Evolutionary conservation across 441 rosid genomes (phyloP).

Genomic region (Viola pubescens): DNA sequence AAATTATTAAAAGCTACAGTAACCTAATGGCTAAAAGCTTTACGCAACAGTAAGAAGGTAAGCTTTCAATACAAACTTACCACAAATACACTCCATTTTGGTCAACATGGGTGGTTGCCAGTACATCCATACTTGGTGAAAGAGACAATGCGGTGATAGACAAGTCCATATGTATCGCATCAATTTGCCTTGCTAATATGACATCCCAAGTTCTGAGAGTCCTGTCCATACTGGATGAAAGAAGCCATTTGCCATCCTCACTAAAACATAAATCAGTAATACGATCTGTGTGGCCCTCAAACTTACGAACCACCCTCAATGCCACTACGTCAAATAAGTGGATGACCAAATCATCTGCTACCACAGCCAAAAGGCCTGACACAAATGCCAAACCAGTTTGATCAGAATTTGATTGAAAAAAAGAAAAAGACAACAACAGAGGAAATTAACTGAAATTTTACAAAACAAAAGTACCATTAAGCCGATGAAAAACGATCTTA

Average conservation of each 20-base stretch:
- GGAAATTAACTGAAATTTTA: not conserved
- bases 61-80: conserved; percentile 31
- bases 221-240: conserved; percentile 96
- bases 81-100: conserved; percentile 89
- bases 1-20: too few species aligned
- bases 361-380: conserved; percentile 89
- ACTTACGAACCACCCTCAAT: conserved; percentile 81
- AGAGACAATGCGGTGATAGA: conserved; percentile 86
- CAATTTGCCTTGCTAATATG: conserved; percentile 83
- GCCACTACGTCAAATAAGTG: conserved; percentile 72
- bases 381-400: conserved; percentile 17
- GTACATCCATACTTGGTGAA: conserved; percentile 90
- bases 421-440: not conserved
- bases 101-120: conserved; percentile 91
- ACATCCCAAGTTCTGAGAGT: conserved; percentile 92
- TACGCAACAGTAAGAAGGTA: not conserved
- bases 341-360: conserved; percentile 77
- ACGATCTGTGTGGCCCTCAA: conserved; percentile 92
- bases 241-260: conserved; percentile 96
- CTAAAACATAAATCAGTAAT: conserved; percentile 85
- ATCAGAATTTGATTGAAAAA: conserved; percentile 9
- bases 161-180: conserved; percentile 73
- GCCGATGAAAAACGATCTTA: conserved; percentile 69
- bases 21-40: not conserved
- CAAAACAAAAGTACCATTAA: conserved; percentile 45